These are phyloP conservation scores for Trametes hirsuta DNA, from an alignment of 1,284 basidiomycete species.

Conservation along the genomic window DNA sequence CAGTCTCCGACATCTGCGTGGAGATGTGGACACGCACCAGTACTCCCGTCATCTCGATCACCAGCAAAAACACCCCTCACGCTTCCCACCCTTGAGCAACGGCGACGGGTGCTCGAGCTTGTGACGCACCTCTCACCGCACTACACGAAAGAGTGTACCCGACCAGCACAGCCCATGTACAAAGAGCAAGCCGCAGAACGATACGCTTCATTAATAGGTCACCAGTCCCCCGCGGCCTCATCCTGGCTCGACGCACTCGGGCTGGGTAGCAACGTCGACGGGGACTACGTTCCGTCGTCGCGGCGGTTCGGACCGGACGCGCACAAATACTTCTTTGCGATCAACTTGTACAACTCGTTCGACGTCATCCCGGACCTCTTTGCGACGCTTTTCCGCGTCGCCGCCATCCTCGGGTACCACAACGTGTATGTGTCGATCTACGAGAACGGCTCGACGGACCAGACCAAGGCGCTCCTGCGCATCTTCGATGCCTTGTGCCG, in stretches of 20 bases:
- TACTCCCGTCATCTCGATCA: constrained; percentile 40
- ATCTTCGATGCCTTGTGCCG: constrained; percentile 91
- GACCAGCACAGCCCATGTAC: constrained; percentile 82
- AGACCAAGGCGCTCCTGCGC: constrained; percentile 91
- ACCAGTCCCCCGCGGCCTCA: constrained; percentile 58
- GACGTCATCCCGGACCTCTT: constrained; percentile 96
- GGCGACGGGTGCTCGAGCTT: constrained; percentile 82
- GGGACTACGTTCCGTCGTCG: constrained; percentile 45
- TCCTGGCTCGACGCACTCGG: constrained; percentile 66
- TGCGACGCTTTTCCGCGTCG: constrained; percentile 91
- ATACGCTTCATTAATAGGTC: constrained; percentile 82
- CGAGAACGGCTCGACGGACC: constrained; percentile 95
- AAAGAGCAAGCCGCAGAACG: constrained; percentile 82
- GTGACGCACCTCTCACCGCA: constrained; percentile 86
- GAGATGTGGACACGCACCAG: constrained; percentile 54
- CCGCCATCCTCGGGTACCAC: constrained; percentile 89
- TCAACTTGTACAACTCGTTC: constrained; percentile 98
- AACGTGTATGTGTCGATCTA: constrained; percentile 97
- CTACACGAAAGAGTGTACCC: constrained; percentile 90
- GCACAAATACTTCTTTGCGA: constrained; percentile 98
- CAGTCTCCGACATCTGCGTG: constrained; percentile 50
- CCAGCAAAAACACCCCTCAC: constrained; percentile 62
- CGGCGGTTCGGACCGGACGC: constrained; percentile 54
- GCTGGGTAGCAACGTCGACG: constrained; percentile 47
- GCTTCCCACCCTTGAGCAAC: constrained; percentile 77